Base-by-base conservation (phyloP, 2,329 filamentous ascomycete species). In the Verticillium alfalfae region DNA sequence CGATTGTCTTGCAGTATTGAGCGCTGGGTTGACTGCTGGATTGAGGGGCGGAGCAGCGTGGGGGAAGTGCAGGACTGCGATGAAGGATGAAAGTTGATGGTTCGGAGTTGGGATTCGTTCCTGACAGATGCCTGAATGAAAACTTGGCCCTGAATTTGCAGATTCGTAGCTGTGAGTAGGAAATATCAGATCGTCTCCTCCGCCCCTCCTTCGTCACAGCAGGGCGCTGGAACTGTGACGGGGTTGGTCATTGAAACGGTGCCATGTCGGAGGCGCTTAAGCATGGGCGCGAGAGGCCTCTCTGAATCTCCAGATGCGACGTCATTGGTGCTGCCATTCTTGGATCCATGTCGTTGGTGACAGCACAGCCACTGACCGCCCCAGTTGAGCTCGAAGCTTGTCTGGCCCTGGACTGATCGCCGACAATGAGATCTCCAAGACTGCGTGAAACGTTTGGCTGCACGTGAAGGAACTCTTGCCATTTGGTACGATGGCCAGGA, bases 241-340 rank as follows among this genome's bases (percentile, higher is more conserved):
- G 45, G 45, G 45, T 52, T 52, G 45, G 45, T 52, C 45, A 10
- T 52, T 52, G 45, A 52, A 52, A 52, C 45, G n/a, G 16, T 22
- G 45, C 18, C 45, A 52, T 52, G 45, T 52, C 45, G 18, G 45
- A 52, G 45, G 45, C 45, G 45, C 45, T 52, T 52, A 52, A 52
- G 45, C 45, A 52, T 52, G 45, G 45, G 45, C 45, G 45, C 45
- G 45, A 52, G 45, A 52, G 45, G 45, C 45, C 45, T 52, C 45
- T 49, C 18, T 26, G 45, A 4, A 26, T 18, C 39, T 7, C 15
- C 18, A n/a, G 39, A 49, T 36, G 45, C 58, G 45, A 60, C 58
- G 58, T 60, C 58, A 60, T 60, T 60, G 58, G 58, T 59, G 58
- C 58, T 54, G 34, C 34, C 39, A 52, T 22, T 52, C 45, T 8